Conservation (phyloP, 495 filamentous ascomycete species). For the Trichodelitschia bisporula region DNA sequence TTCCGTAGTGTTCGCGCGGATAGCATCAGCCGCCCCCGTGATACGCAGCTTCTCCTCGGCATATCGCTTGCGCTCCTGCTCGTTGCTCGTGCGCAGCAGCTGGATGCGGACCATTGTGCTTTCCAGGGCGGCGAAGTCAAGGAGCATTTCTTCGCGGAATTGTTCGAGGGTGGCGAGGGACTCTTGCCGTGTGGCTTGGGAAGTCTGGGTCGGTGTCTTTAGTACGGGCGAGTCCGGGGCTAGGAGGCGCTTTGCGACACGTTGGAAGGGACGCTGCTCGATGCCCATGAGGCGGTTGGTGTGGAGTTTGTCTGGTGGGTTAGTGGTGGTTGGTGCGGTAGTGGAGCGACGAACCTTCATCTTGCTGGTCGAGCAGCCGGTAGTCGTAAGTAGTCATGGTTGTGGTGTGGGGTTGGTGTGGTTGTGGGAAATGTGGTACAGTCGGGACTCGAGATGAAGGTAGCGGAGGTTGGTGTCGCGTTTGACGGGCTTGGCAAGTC, state of each 20-base stretch:
- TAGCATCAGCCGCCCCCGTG: constrained; percentile 41
- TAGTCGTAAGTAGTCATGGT: constrained; percentile 11
- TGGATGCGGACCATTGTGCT: constrained; percentile 71
- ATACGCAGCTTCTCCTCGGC: constrained; percentile 58
- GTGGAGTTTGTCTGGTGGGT: constrained; percentile 48
- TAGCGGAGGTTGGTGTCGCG: too few relatives aligned
- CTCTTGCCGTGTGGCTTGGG: constrained; percentile 49
- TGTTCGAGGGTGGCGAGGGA: constrained; percentile 22
- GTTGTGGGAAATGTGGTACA: neutral
- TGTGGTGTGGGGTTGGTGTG: neutral
- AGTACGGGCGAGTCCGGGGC: constrained; percentile 34
- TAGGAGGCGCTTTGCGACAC: constrained; percentile 57
- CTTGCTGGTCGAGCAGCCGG: constrained; percentile 24
- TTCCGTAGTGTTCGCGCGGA: constrained; percentile 48
- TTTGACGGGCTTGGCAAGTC: too few relatives aligned
- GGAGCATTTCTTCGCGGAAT: constrained; percentile 56
- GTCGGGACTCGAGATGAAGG: neutral
- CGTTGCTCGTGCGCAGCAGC: constrained; percentile 61
- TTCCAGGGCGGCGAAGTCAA: constrained; percentile 83
- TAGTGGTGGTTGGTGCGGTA: neutral
- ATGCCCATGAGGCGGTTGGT: constrained; percentile 73
- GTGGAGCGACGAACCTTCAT: constrained; percentile 25
- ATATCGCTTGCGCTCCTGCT: constrained; percentile 66
- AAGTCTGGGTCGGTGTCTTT: constrained; percentile 26
- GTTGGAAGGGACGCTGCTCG: constrained; percentile 82